Evolutionary conservation across 208 protist genomes (phyloP).

Genomic region (Trypanosoma avium): DNA sequence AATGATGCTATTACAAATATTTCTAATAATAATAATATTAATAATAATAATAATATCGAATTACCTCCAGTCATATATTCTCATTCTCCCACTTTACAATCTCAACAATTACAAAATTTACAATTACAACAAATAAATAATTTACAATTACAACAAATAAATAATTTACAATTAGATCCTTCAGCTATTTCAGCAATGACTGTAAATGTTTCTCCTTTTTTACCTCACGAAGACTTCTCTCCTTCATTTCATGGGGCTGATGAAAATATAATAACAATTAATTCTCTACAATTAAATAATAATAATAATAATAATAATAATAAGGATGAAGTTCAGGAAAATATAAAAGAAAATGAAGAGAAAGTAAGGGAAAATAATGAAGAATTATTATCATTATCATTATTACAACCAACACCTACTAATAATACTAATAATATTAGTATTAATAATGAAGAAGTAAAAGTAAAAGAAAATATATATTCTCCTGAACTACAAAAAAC

Average conservation of each 20-base stretch:
- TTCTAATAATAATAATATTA: background rate
- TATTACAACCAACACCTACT: too few relatives aligned
- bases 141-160: background rate
- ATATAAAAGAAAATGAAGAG: background rate
- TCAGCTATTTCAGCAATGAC: background rate
- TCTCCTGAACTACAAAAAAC: too few relatives aligned
- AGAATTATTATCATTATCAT: too few relatives aligned
- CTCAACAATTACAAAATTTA: background rate
- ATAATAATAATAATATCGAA: background rate
- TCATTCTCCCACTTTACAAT: too few relatives aligned
- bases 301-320: background rate
- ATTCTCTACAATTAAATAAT: background rate
- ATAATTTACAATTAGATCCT: background rate
- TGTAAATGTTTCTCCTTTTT: conserved; percentile 9
- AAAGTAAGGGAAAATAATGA: too few relatives aligned
- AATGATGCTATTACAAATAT: background rate
- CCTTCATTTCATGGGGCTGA: background rate
- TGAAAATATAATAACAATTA: background rate
- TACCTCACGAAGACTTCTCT: conserved; percentile 2
- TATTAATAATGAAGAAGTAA: too few relatives aligned
- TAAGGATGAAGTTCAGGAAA: background rate
- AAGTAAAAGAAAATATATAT: too few relatives aligned
- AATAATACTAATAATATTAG: too few relatives aligned
- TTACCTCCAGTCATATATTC: background rate
- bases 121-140: background rate